These are phyloP conservation scores for Penicillium sp. DNA, from an alignment of 2,329 filamentous ascomycete species.

Conservation along the genomic window DNA sequence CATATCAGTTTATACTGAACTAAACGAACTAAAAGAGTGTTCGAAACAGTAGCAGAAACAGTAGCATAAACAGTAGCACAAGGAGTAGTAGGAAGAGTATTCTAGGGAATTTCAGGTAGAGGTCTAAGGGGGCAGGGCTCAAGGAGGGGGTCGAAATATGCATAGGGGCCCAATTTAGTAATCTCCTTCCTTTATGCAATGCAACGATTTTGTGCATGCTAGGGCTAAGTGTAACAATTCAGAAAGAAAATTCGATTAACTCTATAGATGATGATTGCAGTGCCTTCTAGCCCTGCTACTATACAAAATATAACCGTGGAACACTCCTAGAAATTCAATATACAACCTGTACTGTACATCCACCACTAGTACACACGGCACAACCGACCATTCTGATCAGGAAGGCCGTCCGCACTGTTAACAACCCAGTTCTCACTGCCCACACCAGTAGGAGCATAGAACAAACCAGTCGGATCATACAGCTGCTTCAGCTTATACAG, in stretches of 20 bases:
- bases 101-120: no score
- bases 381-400: slow-evolving; percentile 44
- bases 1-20: no score
- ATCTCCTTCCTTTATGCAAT: no score
- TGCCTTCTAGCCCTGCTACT: not conserved
- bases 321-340: not conserved
- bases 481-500: slow-evolving; percentile 51
- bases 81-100: no score
- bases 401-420: slow-evolving; percentile 32
- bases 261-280: not conserved
- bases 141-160: no score
- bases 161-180: no score
- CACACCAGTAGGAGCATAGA: slow-evolving; percentile 55
- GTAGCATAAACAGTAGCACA: no score
- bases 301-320: not conserved
- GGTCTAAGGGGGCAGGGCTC: no score
- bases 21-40: no score
- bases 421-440: slow-evolving; percentile 57
- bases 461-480: slow-evolving; percentile 53
- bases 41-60: no score
- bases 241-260: not conserved
- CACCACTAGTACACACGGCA: slow-evolving; percentile 30
- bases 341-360: not conserved
- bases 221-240: no score
- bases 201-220: no score